These are phyloP conservation scores for Rhizopus microsporus DNA, from an alignment of 371 early-diverging fungal genomes.

Conservation along the genomic window DNA sequence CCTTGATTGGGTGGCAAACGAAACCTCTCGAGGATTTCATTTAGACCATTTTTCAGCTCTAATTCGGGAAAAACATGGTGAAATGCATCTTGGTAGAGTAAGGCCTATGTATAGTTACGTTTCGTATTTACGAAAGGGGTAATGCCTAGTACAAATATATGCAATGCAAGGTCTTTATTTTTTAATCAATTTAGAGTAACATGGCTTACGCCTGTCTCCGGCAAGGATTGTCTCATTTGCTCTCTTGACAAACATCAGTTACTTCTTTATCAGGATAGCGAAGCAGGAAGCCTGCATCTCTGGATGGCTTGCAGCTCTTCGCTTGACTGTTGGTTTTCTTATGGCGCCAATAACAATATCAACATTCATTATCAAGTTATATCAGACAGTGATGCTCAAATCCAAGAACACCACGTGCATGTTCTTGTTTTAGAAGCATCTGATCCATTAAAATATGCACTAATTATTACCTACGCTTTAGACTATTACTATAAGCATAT, in stretches of 20 bases:
- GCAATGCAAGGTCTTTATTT: background rate
- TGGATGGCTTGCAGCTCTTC: conserved; percentile 16
- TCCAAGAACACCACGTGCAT: conserved; percentile 2
- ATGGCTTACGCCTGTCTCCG: conserved; percentile 26
- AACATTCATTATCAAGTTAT: background rate
- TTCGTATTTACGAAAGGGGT: conserved; percentile 21
- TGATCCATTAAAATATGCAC: background rate
- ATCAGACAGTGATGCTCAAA: background rate
- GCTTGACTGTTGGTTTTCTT: conserved; percentile 16
- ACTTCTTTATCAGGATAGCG: conserved; percentile 14
- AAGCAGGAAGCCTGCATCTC: conserved; percentile 14
- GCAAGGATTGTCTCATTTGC: background rate
- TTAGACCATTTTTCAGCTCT: conserved; percentile 1
- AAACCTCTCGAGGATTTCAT: background rate
- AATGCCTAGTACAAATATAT: background rate
- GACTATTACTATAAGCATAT: conserved; percentile 6
- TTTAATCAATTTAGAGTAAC: conserved; percentile 6
- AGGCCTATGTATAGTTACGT: conserved; percentile 9
- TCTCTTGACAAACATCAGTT: conserved; percentile 18
- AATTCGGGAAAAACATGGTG: background rate
- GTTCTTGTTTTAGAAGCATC: conserved; percentile 9
- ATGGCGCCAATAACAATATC: background rate
- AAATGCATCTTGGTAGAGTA: conserved; percentile 6
- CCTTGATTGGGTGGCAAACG: conserved; percentile 7
- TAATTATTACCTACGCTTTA: conserved; percentile 3